Evolutionary conservation across 106 monocot genomes (phyloP).

Genomic region (Dendrobium catenatum): DNA sequence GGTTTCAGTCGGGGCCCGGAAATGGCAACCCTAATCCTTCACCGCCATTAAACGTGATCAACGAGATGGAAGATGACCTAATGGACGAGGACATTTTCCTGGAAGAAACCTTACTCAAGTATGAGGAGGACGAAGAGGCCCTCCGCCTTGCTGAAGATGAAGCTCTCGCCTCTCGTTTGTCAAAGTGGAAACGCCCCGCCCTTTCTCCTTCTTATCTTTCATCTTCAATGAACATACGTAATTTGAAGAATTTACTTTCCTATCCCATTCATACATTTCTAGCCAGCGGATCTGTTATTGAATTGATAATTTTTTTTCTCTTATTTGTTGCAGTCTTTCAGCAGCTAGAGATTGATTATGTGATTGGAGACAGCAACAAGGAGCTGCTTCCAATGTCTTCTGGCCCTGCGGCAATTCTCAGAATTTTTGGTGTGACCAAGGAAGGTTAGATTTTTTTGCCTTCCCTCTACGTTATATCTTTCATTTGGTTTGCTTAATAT

Average conservation of each 20-base stretch:
- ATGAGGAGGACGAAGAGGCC: conserved; percentile 78
- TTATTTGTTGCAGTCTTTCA: conserved; percentile 68
- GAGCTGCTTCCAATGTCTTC: conserved; percentile 56
- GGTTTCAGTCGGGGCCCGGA: conserved; percentile 26
- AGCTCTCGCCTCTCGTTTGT: conserved; percentile 60
- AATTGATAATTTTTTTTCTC: background rate
- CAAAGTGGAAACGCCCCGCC: conserved; percentile 76
- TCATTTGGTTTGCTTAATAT: background rate
- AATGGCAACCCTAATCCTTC: conserved; percentile 14
- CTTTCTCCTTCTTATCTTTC: conserved; percentile 43
- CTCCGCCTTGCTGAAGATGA: conserved; percentile 62
- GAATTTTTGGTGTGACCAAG: conserved; percentile 92
- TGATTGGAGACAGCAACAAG: conserved; percentile 79
- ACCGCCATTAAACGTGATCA: background rate
- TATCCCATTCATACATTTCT: background rate
- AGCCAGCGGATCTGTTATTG: background rate
- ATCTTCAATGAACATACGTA: conserved; percentile 54
- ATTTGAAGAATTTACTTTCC: background rate
- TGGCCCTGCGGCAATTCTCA: conserved; percentile 82
- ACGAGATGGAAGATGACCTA: conserved; percentile 76
- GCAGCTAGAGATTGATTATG: conserved; percentile 97
- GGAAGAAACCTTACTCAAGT: conserved; percentile 61
- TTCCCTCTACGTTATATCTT: background rate
- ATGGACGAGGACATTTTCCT: conserved; percentile 96
- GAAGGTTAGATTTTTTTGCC: conserved; percentile 49